These are phyloP conservation scores for Pascua sp. DNA, from an alignment of 1,284 basidiomycete species.

Conservation along the genomic window DNA sequence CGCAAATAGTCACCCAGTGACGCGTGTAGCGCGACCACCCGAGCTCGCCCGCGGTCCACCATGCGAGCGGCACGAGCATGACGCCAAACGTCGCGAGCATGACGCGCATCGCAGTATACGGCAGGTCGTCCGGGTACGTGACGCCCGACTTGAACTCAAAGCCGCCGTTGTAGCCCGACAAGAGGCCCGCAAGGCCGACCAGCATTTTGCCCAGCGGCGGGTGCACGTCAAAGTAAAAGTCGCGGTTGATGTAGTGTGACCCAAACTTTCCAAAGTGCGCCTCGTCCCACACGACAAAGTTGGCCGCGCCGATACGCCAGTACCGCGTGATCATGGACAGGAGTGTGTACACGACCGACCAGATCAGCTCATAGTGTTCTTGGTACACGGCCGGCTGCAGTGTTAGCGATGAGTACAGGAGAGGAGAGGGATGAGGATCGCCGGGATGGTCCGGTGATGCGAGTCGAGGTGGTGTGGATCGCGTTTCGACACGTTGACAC, in stretches of 20 bases:
- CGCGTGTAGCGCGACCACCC: conserved; percentile 85
- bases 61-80: conserved; percentile 89
- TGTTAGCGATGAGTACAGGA: not conserved
- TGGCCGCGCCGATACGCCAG: conserved; percentile 85
- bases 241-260: conserved; percentile 81
- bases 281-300: conserved; percentile 95
- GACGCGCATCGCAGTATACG: conserved; percentile 91
- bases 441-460: too few relatives aligned
- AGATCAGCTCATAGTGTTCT: conserved; percentile 78
- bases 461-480: too few relatives aligned
- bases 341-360: conserved; percentile 82
- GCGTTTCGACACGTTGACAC: too few relatives aligned
- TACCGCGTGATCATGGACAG: conserved; percentile 92
- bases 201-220: conserved; percentile 98
- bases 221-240: conserved; percentile 99
- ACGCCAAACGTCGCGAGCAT: conserved; percentile 93
- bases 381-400: conserved; percentile 68
- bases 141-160: conserved; percentile 96
- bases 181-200: conserved; percentile 84
- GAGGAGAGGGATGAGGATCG: not conserved
- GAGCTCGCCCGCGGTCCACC: conserved; percentile 94
- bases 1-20: conserved; percentile 91
- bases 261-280: conserved; percentile 98
- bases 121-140: conserved; percentile 76
- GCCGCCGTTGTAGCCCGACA: conserved; percentile 84